Evolutionary conservation across 2,329 filamentous ascomycete species (phyloP).

Genomic region (Ophiosphaerella herpotricha): DNA sequence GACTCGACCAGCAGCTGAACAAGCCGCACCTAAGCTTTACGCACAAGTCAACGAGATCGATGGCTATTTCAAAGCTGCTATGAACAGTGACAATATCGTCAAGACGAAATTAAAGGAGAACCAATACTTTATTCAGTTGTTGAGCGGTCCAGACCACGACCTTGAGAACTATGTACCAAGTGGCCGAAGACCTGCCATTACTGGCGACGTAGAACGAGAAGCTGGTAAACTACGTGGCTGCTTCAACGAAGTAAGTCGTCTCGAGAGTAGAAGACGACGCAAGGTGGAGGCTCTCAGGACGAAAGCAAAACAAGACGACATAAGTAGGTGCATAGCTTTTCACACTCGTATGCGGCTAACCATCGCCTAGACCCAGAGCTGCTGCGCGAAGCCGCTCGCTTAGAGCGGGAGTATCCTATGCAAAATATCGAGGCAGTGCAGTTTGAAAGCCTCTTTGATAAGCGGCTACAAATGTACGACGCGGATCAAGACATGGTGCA

Average conservation of each 20-base stretch:
- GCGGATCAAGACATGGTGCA: constrained; percentile 72
- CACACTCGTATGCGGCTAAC: constrained; percentile 26
- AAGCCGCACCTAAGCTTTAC: constrained; percentile 75
- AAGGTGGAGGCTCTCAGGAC: constrained; percentile 79
- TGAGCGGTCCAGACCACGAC: constrained; percentile 78
- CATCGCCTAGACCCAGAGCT: constrained; percentile 67
- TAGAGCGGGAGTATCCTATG: constrained; percentile 85
- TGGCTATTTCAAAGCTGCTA: constrained; percentile 78
- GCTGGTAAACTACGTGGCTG: constrained; percentile 76
- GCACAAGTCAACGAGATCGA: constrained; percentile 77
- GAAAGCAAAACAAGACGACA: constrained; percentile 84
- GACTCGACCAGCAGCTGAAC: constrained; percentile 70
- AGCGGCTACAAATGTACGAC: constrained; percentile 80
- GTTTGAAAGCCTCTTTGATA: constrained; percentile 90
- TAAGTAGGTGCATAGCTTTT: constrained; percentile 58
- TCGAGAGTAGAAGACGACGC: constrained; percentile 79
- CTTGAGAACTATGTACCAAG: constrained; percentile 90
- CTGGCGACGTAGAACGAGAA: constrained; percentile 78
- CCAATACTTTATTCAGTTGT: constrained; percentile 73
- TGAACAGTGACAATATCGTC: constrained; percentile 70
- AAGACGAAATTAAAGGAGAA: constrained; percentile 78
- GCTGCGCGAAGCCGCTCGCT: constrained; percentile 76
- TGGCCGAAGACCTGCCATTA: constrained; percentile 77
- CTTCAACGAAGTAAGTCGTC: constrained; percentile 81
- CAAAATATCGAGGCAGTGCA: constrained; percentile 84